phyloP scores from a whole-genome alignment of 2,329 filamentous ascomycete genomes.

The Diaporthe ampelina region DNA sequence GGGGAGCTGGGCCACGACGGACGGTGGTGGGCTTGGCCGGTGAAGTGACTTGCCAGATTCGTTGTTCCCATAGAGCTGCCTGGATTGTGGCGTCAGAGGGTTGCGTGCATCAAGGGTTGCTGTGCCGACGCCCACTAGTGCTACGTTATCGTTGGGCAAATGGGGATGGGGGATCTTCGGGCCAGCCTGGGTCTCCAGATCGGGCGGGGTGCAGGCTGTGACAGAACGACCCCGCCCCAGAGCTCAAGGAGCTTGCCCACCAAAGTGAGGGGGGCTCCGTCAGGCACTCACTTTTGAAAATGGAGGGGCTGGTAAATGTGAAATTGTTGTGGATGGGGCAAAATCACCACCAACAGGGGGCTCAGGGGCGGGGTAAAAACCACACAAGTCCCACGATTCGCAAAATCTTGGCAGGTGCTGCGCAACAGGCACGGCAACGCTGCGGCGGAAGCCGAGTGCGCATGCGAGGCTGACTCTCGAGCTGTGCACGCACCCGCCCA shows the following conservation, averaged over 20 bases:
- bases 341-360: background rate
- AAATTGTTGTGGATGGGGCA: background rate
- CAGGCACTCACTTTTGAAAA: too few species aligned
- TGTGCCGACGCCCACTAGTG: background rate
- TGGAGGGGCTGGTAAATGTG: background rate
- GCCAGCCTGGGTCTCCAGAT: background rate
- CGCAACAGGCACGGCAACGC: too few species aligned
- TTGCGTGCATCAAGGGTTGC: background rate
- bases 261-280: background rate
- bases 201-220: background rate
- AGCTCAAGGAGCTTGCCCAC: background rate
- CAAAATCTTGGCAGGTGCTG: too few species aligned
- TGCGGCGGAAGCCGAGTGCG: too few species aligned
- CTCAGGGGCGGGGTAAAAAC: background rate
- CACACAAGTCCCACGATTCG: background rate
- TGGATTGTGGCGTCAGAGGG: too few species aligned
- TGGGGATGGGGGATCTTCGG: too few species aligned
- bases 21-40: too few species aligned
- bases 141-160: background rate
- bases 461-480: too few species aligned
- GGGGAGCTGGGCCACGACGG: too few species aligned
- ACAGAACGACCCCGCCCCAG: slow-evolving; percentile 10
- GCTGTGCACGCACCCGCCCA: background rate
- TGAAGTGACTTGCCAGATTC: background rate
- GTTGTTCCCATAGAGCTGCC: background rate